Evolutionary conservation across 345 rosid genomes (phyloP).

Genomic region (Bruguiera parviflora): DNA sequence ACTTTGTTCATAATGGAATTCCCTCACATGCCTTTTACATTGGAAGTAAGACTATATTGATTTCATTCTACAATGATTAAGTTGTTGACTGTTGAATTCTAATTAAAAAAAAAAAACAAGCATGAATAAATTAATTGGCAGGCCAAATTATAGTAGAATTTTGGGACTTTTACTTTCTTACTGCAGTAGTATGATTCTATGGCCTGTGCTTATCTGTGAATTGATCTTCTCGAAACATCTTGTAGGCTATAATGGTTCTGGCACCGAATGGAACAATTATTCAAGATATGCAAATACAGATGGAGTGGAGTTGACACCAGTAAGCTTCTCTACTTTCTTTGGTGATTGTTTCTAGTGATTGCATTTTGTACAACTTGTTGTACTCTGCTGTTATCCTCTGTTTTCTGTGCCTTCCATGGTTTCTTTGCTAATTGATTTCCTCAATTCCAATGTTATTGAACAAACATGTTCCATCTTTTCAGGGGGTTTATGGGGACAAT

Average conservation of each 20-base stretch:
- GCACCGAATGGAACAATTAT: constrained; percentile 67
- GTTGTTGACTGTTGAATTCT: background rate
- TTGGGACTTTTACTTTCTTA: background rate
- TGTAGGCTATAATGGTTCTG: constrained; percentile 49
- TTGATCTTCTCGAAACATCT: background rate
- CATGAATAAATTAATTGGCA: too few species aligned
- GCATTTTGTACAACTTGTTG: too few species aligned
- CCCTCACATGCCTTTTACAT: constrained; percentile 31
- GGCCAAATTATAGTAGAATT: too few species aligned
- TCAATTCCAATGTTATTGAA: too few species aligned
- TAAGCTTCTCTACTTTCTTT: constrained; percentile 27
- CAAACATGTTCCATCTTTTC: background rate
- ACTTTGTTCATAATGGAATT: constrained; percentile 48
- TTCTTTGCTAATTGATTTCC: too few species aligned
- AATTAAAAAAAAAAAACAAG: too few species aligned
- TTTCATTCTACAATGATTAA: too few species aligned
- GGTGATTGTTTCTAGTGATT: too few species aligned
- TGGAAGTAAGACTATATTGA: constrained; percentile 33
- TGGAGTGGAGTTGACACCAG: constrained; percentile 59
- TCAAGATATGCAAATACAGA: constrained; percentile 47
- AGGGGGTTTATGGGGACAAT: constrained; percentile 81
- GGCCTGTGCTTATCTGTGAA: background rate
- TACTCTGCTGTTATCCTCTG: too few species aligned
- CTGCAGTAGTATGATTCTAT: background rate
- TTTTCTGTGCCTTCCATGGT: too few species aligned